Base-by-base conservation (phyloP, 805 yeast genomes). In the Candida oleophila region DNA sequence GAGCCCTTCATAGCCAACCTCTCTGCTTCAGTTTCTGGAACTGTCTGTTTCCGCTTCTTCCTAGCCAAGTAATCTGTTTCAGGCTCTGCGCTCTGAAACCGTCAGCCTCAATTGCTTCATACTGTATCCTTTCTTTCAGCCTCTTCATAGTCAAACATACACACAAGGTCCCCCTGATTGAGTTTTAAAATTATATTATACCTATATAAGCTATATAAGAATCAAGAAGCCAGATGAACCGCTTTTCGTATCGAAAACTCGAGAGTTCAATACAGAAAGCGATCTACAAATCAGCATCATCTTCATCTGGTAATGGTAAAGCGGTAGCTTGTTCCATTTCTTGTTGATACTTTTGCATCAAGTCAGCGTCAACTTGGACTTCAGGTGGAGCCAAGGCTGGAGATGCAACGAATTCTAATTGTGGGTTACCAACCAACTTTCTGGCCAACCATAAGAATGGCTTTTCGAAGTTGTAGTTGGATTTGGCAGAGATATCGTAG, bases 361-460 rank as follows among this genome's bases (percentile, higher is more conserved):
- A 83, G 65, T 86, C 94, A 61, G 88, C 89, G 69, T 94, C 99
- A 65, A 94, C 97, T 69, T 85, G 87, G 61, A 92, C 98, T 82
- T 94, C 99, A 67, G 99, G 98, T 64, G 99, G 99, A 67, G 97
- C 97, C 75, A 94, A 84, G 58, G 99, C 99, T 61, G 99, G 99
- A 54, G 98, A 88, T 62, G 96, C 98, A 63, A 95, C 99, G 66
- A 94, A 94, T 79, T 94, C 99, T 66, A 94, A 84, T 74, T 87
- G 90, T 54, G 97, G 92, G 83, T 92, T 89, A 76, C 98, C 99
- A 59, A 89, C 96, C 65, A 94, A 83, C 79, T 94, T 94, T 84
- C 99, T 89, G 46, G 99, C 99, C 66, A 94, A 88, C 99, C 99
- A 94, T 75, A 94, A 84, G 87, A 94, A 94, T 57, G 99, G 99